Base-by-base conservation (phyloP, 768 basidiomycete genomes). In the Ramaria sp. region DNA sequence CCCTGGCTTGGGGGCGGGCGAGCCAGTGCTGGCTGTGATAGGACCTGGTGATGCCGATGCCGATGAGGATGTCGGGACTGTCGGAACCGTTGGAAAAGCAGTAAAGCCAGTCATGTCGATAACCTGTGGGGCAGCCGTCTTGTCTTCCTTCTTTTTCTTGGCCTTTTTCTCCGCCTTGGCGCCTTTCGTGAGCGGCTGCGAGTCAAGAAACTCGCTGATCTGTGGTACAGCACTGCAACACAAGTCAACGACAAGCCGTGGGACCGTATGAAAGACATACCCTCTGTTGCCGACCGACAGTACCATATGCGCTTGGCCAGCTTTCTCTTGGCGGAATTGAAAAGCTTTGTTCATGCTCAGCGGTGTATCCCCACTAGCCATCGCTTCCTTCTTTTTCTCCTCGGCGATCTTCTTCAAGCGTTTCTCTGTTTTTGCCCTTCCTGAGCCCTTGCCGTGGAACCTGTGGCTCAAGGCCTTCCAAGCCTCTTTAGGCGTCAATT, bases 391-490 rank as follows among this genome's bases (percentile, higher is more conserved):
- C 74, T 96, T 97, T 67, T 86, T 81, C 73, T 99, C 96, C 62
- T 98, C 94, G n/a, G 84, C 88, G 59, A 98, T 97, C 73, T 88
- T 93, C 78, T 94, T 93, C 60, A 97, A 64, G 57, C 91, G 78
- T 68, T 97, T 97, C 75, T 97, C 95, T 22, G 86, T 93, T 78
- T 98, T 98, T 81, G 88, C 89, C 72, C 85, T 88, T 10, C 96
- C 96, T 0, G 88, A 89, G 1, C 91, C 91, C 69, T 98, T 97
- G 34, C 96, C 96, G 61, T 99, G 96, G 81, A 99, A 98, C 65
- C 90, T 88, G 67, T 99, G 96, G 42, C 89, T 93, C 41, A 99
- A 72, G 16, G 92, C 90, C 71, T 97, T 97, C 94, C 95, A 98
- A 5, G 95, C 94, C 71, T 99, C 96, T 74, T 97, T 97, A 18